A percentile compares a stretch with the other conserved stretches of the same genome.
Evolutionary conservation across 176 grass and related monocot species (phyloP).

Genomic region (Pontederia paniculata): DNA sequence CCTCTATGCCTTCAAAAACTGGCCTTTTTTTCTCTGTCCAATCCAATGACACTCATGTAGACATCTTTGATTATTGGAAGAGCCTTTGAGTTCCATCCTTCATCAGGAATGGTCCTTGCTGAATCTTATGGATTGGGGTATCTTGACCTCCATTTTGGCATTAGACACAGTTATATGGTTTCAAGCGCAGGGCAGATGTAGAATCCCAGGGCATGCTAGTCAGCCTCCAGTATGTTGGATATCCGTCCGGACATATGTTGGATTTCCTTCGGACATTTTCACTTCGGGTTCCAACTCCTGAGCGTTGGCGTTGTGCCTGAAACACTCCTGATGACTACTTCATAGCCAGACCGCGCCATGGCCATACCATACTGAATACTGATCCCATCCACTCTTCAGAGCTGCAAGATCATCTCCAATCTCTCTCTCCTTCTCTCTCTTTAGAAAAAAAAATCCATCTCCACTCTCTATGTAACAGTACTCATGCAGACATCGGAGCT

Average conservation of each 20-base stretch:
- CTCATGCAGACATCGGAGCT: conserved; percentile 80
- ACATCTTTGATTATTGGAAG: conserved; percentile 47
- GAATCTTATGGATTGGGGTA: conserved; percentile 72
- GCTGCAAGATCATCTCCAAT: conserved; percentile 82
- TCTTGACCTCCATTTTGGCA: conserved; percentile 63
- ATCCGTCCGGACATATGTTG: conserved; percentile 92
- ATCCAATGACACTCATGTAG: conserved; percentile 6
- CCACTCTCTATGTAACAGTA: conserved; percentile 81
- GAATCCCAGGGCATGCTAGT: conserved; percentile 64
- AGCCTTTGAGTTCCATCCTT: conserved; percentile 31
- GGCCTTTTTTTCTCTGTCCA: conserved; percentile 11
- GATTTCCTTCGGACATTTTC: no score
- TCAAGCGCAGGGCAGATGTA: conserved; percentile 47
- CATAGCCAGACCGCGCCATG: conserved; percentile 43
- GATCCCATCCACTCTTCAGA: conserved; percentile 87
- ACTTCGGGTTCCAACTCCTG: conserved; percentile 68
- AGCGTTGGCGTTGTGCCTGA: conserved; percentile 88
- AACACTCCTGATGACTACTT: conserved; percentile 58
- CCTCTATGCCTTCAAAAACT: conserved; percentile 47
- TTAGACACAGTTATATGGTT: conserved; percentile 57
- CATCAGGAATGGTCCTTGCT: conserved; percentile 50
- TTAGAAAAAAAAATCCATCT: no score
- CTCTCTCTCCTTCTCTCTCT: no score
- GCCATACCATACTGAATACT: conserved; percentile 85
- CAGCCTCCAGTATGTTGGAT: conserved; percentile 40